Evolutionary conservation across 164 flowering plant species (phyloP).

Genomic region (Cinnamomum chago): DNA sequence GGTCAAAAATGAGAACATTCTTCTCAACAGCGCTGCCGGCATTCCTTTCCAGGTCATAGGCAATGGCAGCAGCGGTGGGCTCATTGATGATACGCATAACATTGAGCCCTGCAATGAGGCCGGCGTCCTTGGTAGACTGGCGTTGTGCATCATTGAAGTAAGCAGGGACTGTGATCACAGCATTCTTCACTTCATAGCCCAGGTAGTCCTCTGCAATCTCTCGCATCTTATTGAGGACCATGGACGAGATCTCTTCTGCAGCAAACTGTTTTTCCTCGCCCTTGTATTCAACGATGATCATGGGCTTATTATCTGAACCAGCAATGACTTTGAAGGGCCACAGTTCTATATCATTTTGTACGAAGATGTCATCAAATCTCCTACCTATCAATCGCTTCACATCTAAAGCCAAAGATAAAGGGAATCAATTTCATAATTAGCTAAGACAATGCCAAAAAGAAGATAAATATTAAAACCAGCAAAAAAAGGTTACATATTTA

Average conservation of each 20-base stretch:
- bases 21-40: neutral
- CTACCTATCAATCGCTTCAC: slow-evolving; percentile 48
- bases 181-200: slow-evolving; percentile 12
- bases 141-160: slow-evolving; percentile 12
- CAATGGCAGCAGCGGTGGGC: slow-evolving; percentile 8
- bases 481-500: no score
- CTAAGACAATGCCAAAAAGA: no score
- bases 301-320: slow-evolving; percentile 39
- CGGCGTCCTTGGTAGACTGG: slow-evolving; percentile 15
- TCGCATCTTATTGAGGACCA: slow-evolving; percentile 16
- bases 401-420: slow-evolving; percentile 17
- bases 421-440: no score
- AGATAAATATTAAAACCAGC: no score
- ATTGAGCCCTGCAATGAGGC: slow-evolving; percentile 14
- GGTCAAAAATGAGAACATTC: slow-evolving; percentile 8
- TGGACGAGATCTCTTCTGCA: slow-evolving; percentile 37
- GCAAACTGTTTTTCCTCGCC: slow-evolving; percentile 37
- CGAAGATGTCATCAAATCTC: slow-evolving; percentile 36
- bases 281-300: slow-evolving; percentile 31
- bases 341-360: slow-evolving; percentile 34
- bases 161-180: slow-evolving; percentile 16
- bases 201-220: slow-evolving; percentile 17
- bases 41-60: slow-evolving; percentile 4
- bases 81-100: slow-evolving; percentile 11
- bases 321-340: slow-evolving; percentile 47